Evolutionary conservation across 306 rosid genomes (phyloP).

Genomic region (Alnus glutinosa): DNA sequence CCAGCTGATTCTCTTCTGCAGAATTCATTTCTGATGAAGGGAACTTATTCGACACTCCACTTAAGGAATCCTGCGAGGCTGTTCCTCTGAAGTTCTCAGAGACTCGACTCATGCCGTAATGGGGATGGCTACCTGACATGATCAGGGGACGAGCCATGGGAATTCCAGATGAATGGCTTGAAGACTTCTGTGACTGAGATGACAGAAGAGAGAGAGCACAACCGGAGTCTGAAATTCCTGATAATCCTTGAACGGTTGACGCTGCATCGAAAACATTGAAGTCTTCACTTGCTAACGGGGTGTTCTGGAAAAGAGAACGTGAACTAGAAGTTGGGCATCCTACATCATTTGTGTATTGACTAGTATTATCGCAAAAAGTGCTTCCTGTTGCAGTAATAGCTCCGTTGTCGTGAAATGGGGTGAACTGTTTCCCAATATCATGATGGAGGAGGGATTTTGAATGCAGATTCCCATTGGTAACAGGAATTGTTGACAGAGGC

Average conservation of each 20-base stretch:
- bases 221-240: slow-evolving; percentile 63
- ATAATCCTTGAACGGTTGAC: slow-evolving; percentile 51
- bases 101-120: slow-evolving; percentile 49
- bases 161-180: slow-evolving; percentile 64
- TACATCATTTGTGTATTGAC: slow-evolving; percentile 38
- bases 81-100: slow-evolving; percentile 52
- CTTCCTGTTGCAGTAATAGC: slow-evolving; percentile 44
- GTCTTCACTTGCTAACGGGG: slow-evolving; percentile 55
- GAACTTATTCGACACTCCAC: slow-evolving; percentile 46
- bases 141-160: slow-evolving; percentile 49
- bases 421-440: slow-evolving; percentile 46
- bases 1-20: slow-evolving; percentile 45
- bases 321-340: slow-evolving; percentile 41
- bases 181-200: slow-evolving; percentile 74
- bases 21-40: slow-evolving; percentile 47
- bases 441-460: slow-evolving; percentile 46
- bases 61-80: slow-evolving; percentile 55
- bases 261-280: slow-evolving; percentile 52
- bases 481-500: slow-evolving; percentile 44
- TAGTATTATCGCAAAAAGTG: slow-evolving; percentile 44
- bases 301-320: slow-evolving; percentile 39
- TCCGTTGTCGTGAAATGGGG: slow-evolving; percentile 51
- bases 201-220: slow-evolving; percentile 99
- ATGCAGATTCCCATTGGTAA: slow-evolving; percentile 42
- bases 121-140: slow-evolving; percentile 53